Percentiles rank a stretch among this genome's conserved stretches.
Conservation (phyloP, 208 protist genomes). For the Sergeia podlipaevii region DNA sequence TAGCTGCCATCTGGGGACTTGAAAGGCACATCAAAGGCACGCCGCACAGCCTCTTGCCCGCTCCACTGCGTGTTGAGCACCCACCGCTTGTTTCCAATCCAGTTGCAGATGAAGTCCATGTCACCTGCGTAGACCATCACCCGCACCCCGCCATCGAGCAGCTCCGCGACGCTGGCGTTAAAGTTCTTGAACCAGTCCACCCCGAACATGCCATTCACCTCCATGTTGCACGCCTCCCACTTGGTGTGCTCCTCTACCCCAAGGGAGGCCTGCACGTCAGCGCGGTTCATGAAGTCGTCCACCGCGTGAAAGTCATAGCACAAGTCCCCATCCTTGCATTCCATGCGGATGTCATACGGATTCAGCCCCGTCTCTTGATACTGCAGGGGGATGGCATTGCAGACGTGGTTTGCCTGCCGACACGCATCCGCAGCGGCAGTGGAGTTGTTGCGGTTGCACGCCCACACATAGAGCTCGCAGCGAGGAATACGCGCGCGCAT, state of each 20-base stretch:
- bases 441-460: slow-evolving; percentile 15
- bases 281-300: slow-evolving; percentile 49
- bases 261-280: slow-evolving; percentile 41
- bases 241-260: slow-evolving; percentile 27
- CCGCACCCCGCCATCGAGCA: slow-evolving; percentile 58
- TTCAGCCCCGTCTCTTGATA: slow-evolving; percentile 65
- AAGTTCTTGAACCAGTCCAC: slow-evolving; percentile 71
- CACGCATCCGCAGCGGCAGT: slow-evolving; percentile 19
- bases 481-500: slow-evolving; percentile 21
- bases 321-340: slow-evolving; percentile 44
- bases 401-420: slow-evolving; percentile 14
- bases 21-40: slow-evolving; percentile 28
- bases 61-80: slow-evolving; percentile 63
- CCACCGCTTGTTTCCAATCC: slow-evolving; percentile 88
- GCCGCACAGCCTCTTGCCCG: slow-evolving; percentile 48
- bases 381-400: slow-evolving; percentile 32
- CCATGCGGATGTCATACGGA: slow-evolving; percentile 77
- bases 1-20: background rate
- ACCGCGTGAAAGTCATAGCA: slow-evolving; percentile 84
- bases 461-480: slow-evolving; percentile 9
- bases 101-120: slow-evolving; percentile 93
- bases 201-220: slow-evolving; percentile 39
- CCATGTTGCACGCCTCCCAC: slow-evolving; percentile 64
- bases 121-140: slow-evolving; percentile 93
- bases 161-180: slow-evolving; percentile 44